Percentiles rank a stretch among this genome's conserved stretches.
Evolutionary conservation across 2,329 filamentous ascomycete genomes (phyloP).

Genomic region (Stagonosporopsis chrysanthemi): DNA sequence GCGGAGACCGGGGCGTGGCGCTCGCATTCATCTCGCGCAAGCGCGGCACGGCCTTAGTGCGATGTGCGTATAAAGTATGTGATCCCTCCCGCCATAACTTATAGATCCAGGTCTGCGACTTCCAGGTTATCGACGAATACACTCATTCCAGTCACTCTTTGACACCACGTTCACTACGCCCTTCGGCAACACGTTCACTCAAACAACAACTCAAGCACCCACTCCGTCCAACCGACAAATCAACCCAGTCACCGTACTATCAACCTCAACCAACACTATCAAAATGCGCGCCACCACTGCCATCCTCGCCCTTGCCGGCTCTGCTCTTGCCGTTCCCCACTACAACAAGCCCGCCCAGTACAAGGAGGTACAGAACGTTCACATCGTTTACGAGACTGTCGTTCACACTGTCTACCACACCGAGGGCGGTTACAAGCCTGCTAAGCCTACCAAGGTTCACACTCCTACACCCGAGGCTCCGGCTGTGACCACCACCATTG

Average conservation of each 20-base stretch:
- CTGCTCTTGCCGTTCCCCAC: slow-evolving; percentile 34
- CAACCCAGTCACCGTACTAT: slow-evolving; percentile 18
- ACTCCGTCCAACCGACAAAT: slow-evolving; percentile 29
- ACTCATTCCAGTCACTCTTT: slow-evolving; percentile 43
- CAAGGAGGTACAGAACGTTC: slow-evolving; percentile 29
- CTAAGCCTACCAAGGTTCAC: slow-evolving; percentile 16
- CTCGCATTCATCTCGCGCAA: slow-evolving; percentile 37
- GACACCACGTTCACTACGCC: slow-evolving; percentile 43
- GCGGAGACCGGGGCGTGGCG: slow-evolving; percentile 36
- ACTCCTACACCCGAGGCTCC: slow-evolving; percentile 21
- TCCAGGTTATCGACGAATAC: slow-evolving; percentile 41
- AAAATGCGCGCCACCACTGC: slow-evolving; percentile 41
- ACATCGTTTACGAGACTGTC: slow-evolving; percentile 39
- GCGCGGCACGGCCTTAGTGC: slow-evolving; percentile 22
- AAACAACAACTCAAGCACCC: slow-evolving; percentile 18
- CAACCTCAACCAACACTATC: slow-evolving; percentile 25
- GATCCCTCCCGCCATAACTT: slow-evolving; percentile 26
- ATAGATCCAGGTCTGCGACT: slow-evolving; percentile 44
- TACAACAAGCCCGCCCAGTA: slow-evolving; percentile 14
- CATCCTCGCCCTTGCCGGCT: slow-evolving; percentile 43
- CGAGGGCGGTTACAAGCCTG: slow-evolving; percentile 21
- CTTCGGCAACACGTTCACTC: slow-evolving; percentile 38
- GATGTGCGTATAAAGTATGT: slow-evolving; percentile 38
- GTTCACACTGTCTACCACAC: slow-evolving; percentile 37
- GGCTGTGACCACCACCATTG: slow-evolving; percentile 10